Evolutionary conservation across 1,139 yeast genomes (phyloP).

Genomic region (Scheffersomyces illinoinensis): DNA sequence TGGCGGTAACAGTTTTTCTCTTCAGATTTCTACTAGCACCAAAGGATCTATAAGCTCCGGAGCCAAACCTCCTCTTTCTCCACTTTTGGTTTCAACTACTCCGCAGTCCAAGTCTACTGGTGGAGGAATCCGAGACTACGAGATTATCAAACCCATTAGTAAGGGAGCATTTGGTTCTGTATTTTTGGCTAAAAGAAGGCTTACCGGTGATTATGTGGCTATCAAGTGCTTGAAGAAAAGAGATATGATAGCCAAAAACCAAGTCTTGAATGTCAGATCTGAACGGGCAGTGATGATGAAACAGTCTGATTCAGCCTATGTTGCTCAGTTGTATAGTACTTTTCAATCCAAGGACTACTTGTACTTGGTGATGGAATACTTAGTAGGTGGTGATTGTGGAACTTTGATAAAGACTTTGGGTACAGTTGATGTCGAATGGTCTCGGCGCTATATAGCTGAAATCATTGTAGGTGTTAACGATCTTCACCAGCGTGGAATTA

Average conservation of each 20-base stretch:
- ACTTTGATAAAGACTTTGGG: slow-evolving; percentile 81
- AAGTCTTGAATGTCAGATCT: slow-evolving; percentile 88
- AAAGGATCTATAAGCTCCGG: slow-evolving; percentile 8
- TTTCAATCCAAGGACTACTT: slow-evolving; percentile 88
- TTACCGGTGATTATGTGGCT: slow-evolving; percentile 95
- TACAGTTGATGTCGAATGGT: slow-evolving; percentile 84
- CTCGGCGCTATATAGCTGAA: slow-evolving; percentile 83
- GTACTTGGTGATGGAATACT: slow-evolving; percentile 93
- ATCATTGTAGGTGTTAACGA: slow-evolving; percentile 89
- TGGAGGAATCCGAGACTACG: slow-evolving; percentile 78
- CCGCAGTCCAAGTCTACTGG: slow-evolving; percentile 54
- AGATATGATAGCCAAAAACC: slow-evolving; percentile 97
- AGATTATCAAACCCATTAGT: slow-evolving; percentile 87
- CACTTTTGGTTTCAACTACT: slow-evolving; percentile 67
- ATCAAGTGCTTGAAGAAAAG: slow-evolving; percentile 91
- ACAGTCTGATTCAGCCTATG: slow-evolving; percentile 91
- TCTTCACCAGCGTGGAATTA: slow-evolving; percentile 82
- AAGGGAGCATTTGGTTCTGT: slow-evolving; percentile 99
- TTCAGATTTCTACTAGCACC: not conserved
- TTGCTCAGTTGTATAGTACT: slow-evolving; percentile 84
- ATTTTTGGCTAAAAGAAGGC: slow-evolving; percentile 74
- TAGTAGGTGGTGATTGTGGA: slow-evolving; percentile 96
- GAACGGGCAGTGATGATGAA: slow-evolving; percentile 98
- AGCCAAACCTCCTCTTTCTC: slow-evolving; percentile 72
- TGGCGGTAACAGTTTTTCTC: slow-evolving; percentile 13